A percentile compares a stretch with the other conserved stretches of the same genome.
phyloP scores from a whole-genome alignment of 1,139 yeast genomes.

The Geotrichum klebahnii region DNA sequence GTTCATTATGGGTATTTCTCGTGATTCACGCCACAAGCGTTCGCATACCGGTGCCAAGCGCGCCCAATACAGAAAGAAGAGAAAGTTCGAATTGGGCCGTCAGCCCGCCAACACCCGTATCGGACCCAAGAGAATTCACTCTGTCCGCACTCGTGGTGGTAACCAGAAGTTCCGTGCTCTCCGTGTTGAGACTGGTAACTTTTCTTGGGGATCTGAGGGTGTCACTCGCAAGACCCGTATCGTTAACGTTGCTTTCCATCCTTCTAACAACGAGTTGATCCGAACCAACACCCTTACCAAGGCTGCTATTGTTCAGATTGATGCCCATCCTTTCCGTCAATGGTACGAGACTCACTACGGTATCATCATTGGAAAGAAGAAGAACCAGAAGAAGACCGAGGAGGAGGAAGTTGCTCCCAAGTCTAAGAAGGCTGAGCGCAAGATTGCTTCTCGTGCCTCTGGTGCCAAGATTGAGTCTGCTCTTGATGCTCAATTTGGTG shows the following conservation, averaged over 20 bases:
- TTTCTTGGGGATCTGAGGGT: conserved; percentile 99
- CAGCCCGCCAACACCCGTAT: conserved; percentile 99
- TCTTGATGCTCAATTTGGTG: conserved; percentile 92
- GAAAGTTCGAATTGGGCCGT: conserved; percentile 99
- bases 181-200: conserved; percentile 99
- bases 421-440: conserved; percentile 84
- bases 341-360: conserved; percentile 99
- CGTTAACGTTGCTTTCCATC: conserved; percentile 96
- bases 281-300: conserved; percentile 99
- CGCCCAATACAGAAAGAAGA: conserved; percentile 99
- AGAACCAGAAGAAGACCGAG: conserved; percentile 39
- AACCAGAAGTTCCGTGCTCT: conserved; percentile 99
- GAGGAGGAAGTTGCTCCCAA: conserved; percentile 45
- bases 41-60: conserved; percentile 99
- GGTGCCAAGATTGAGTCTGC: conserved; percentile 81
- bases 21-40: conserved; percentile 99
- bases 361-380: conserved; percentile 82
- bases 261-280: conserved; percentile 98
- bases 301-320: conserved; percentile 97
- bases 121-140: conserved; percentile 97
- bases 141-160: conserved; percentile 99
- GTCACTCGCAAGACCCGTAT: conserved; percentile 98
- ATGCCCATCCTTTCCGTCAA: conserved; percentile 99
- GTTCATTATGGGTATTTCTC: conserved; percentile 91
- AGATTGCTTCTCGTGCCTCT: conserved; percentile 86